Conservation (phyloP, 176 grass and related monocot species). For the Zea luxurians region DNA sequence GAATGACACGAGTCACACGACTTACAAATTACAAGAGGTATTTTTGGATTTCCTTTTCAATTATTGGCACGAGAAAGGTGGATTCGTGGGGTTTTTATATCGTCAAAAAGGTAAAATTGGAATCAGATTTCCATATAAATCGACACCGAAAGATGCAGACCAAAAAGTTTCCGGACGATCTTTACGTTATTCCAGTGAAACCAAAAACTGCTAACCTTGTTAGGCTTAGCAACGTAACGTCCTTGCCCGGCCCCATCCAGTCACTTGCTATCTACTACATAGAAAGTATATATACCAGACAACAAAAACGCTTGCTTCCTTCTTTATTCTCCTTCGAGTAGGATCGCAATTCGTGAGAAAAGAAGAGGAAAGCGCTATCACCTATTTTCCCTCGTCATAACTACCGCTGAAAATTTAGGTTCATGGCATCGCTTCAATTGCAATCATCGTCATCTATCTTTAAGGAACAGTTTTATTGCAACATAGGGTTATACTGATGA, state of each 20-base stretch:
- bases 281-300: neutral
- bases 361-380: neutral
- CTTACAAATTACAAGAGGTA: neutral
- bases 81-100: neutral
- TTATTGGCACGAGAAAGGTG: neutral
- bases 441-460: neutral
- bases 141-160: neutral
- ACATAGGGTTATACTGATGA: neutral
- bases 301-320: neutral
- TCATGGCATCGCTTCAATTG: neutral
- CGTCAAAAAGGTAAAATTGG: neutral
- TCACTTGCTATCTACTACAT: neutral
- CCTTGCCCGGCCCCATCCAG: neutral
- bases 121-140: neutral
- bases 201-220: too few relatives aligned
- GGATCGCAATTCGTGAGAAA: constrained; percentile 13
- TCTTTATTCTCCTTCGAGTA: constrained; percentile 23
- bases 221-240: neutral
- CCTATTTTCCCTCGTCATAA: neutral
- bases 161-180: neutral
- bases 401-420: neutral
- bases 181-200: constrained; percentile 1
- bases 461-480: neutral
- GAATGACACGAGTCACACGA: neutral
- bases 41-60: neutral